These are phyloP conservation scores for Sonneratia caseolaris DNA, from an alignment of 345 rosid species.

Conservation along the genomic window DNA sequence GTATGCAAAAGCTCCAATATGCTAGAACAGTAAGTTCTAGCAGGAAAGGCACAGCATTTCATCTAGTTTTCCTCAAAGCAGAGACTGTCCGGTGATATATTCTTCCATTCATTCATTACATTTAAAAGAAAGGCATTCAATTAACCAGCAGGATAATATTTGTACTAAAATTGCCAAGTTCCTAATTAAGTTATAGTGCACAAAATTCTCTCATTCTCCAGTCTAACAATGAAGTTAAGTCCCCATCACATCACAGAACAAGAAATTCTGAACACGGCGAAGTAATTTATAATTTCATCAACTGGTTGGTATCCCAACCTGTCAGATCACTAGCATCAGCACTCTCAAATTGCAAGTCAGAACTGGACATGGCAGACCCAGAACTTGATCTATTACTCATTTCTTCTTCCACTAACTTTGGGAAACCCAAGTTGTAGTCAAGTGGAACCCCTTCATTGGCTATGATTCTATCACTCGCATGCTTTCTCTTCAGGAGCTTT, in stretches of 20 bases:
- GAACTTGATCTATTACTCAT: slow-evolving; percentile 87
- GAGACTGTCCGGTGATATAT: background rate
- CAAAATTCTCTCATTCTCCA: background rate
- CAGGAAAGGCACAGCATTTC: no score
- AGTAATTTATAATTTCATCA: background rate
- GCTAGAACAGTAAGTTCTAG: background rate
- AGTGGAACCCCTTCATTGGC: slow-evolving; percentile 26
- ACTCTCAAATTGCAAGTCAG: slow-evolving; percentile 80
- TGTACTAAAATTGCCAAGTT: background rate
- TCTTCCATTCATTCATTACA: background rate
- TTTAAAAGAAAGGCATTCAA: background rate
- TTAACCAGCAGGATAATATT: background rate
- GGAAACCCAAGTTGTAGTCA: slow-evolving; percentile 48
- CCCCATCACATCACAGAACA: background rate
- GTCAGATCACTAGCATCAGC: slow-evolving; percentile 86
- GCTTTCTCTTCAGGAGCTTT: slow-evolving; percentile 72
- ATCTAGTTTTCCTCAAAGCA: background rate
- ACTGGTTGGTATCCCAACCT: slow-evolving; percentile 35
- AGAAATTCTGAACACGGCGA: background rate
- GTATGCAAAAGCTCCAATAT: background rate
- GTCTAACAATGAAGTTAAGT: background rate
- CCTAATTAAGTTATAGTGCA: background rate
- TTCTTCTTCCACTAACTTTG: slow-evolving; percentile 62
- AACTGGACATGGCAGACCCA: slow-evolving; percentile 90
- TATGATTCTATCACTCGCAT: slow-evolving; percentile 32